Percentiles rank a stretch among this genome's conserved stretches.
Evolutionary conservation across 352 stramenopile species (phyloP).

Genomic region (Globisporangium emineosum): DNA sequence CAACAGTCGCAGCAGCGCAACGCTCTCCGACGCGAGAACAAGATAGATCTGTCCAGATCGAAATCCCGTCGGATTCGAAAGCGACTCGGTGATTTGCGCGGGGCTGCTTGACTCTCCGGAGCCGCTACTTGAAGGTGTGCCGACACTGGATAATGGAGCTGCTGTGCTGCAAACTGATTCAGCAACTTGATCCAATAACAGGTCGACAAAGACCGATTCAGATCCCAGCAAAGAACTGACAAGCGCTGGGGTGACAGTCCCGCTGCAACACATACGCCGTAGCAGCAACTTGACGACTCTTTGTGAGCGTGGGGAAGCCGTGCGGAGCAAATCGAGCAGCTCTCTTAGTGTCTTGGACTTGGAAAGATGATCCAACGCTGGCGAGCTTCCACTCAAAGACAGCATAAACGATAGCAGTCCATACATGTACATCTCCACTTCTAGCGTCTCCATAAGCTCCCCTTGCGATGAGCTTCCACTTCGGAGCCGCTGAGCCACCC

Average conservation of each 20-base stretch:
- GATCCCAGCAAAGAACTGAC: constrained; percentile 75
- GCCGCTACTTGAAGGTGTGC: constrained; percentile 28
- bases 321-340: constrained; percentile 69
- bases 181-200: constrained; percentile 83
- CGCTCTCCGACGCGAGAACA: constrained; percentile 75
- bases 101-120: constrained; percentile 22
- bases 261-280: constrained; percentile 64
- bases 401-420: constrained; percentile 74
- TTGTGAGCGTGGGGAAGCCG: constrained; percentile 75
- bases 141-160: constrained; percentile 55
- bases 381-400: constrained; percentile 65
- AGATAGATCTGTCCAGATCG: constrained; percentile 78
- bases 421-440: constrained; percentile 78
- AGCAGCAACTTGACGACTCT: constrained; percentile 82
- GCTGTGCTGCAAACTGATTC: constrained; percentile 82
- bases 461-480: constrained; percentile 33
- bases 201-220: constrained; percentile 77
- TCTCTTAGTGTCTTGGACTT: constrained; percentile 66
- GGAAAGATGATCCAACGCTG: constrained; percentile 54
- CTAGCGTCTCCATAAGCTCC: constrained; percentile 65
- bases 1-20: constrained; percentile 69
- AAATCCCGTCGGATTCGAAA: constrained; percentile 81
- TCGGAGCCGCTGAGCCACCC: constrained; percentile 10
- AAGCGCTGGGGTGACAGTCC: constrained; percentile 58
- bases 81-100: constrained; percentile 54